phyloP scores from a whole-genome alignment of 805 yeast genomes.

The Kuraishia piskuri region DNA sequence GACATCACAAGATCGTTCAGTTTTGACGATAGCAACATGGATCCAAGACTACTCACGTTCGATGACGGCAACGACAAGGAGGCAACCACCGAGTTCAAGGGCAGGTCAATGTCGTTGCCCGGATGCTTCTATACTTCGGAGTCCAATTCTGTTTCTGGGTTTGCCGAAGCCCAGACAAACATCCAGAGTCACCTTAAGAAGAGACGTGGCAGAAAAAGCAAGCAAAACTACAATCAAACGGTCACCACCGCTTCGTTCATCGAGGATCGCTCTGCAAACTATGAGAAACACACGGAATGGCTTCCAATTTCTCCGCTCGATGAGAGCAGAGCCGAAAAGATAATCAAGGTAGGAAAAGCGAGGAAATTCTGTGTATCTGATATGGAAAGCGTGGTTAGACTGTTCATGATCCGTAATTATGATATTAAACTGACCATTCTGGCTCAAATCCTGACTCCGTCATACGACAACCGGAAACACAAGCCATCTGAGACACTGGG shows the following conservation, averaged over 20 bases:
- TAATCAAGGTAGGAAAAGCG: constrained; percentile 8
- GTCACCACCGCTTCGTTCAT: not conserved
- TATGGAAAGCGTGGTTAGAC: constrained; percentile 12
- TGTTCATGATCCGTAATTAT: constrained; percentile 15
- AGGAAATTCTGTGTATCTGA: constrained; percentile 11
- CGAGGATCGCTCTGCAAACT: not conserved
- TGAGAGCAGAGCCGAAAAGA: constrained; percentile 2
- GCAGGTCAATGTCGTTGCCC: not conserved
- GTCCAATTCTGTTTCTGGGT: no score
- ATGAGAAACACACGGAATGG: not conserved
- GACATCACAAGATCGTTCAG: not conserved
- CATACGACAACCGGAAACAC: not conserved
- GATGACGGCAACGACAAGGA: no score
- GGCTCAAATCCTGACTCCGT: constrained; percentile 11
- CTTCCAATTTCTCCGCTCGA: not conserved
- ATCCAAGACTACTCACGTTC: not conserved
- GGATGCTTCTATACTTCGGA: not conserved
- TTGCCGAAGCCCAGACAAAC: no score
- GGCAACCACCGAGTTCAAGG: no score
- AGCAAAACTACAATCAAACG: not conserved
- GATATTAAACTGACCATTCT: constrained; percentile 14
- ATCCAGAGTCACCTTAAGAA: no score
- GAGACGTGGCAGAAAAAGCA: not conserved
- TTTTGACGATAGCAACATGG: not conserved
- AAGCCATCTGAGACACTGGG: not conserved